Evolutionary conservation across 495 filamentous ascomycete genomes (phyloP).

Genomic region (Beverwykella pulmonaria): DNA sequence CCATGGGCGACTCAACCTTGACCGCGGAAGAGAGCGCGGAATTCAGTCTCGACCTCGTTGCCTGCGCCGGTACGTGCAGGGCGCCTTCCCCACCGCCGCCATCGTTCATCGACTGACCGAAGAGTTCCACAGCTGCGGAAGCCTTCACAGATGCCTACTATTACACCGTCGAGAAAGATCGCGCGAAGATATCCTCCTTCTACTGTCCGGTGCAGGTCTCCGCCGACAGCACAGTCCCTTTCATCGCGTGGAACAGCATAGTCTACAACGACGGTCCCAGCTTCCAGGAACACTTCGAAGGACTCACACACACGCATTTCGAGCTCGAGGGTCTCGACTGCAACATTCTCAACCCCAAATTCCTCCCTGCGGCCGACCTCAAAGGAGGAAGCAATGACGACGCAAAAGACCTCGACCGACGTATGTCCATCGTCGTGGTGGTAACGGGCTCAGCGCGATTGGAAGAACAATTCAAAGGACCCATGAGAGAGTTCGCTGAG

Average conservation of each 20-base stretch:
- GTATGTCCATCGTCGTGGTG: slow-evolving; percentile 70
- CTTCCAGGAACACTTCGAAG: slow-evolving; percentile 63
- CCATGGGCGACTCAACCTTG: slow-evolving; percentile 6
- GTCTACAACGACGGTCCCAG: slow-evolving; percentile 56
- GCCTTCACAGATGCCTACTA: slow-evolving; percentile 44
- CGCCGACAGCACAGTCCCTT: slow-evolving; percentile 49
- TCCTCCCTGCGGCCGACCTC: slow-evolving; percentile 46
- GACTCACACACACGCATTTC: slow-evolving; percentile 59
- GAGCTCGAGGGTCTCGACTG: slow-evolving; percentile 70
- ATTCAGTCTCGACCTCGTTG: slow-evolving; percentile 6
- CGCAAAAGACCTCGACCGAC: slow-evolving; percentile 45
- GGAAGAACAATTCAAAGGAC: slow-evolving; percentile 56
- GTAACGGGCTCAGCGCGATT: slow-evolving; percentile 70
- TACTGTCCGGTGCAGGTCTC: slow-evolving; percentile 55
- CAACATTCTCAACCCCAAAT: slow-evolving; percentile 70
- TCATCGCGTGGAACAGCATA: slow-evolving; percentile 70
- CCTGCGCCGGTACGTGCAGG: slow-evolving; percentile 3
- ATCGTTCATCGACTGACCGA: not conserved
- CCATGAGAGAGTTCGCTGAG: slow-evolving; percentile 70
- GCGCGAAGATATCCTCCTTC: slow-evolving; percentile 57
- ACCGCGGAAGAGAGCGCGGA: not conserved
- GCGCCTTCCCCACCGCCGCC: too few species aligned
- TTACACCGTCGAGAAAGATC: slow-evolving; percentile 57
- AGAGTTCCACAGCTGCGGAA: slow-evolving; percentile 34
- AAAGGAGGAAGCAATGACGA: slow-evolving; percentile 35